These are phyloP conservation scores for Parastagonospora nodorum DNA, from an alignment of 2,329 filamentous ascomycete species.

Conservation along the genomic window DNA sequence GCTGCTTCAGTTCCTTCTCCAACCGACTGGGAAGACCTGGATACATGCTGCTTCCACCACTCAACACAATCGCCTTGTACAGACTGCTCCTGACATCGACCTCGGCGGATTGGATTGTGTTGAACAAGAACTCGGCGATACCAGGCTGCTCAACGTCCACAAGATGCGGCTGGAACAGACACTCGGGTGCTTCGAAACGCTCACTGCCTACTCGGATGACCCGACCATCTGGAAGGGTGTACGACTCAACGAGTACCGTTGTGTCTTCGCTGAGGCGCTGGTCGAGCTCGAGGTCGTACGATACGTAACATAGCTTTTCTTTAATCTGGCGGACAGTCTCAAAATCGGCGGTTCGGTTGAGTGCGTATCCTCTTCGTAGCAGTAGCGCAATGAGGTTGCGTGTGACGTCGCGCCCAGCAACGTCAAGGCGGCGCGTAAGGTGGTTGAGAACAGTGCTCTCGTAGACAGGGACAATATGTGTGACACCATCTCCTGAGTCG, in stretches of 20 bases:
- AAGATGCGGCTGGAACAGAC: constrained; percentile 96
- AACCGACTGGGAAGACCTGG: constrained; percentile 90
- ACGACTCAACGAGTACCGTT: constrained; percentile 94
- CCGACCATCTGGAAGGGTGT: constrained; percentile 93
- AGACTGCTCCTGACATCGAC: constrained; percentile 92
- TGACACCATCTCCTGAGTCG: constrained; percentile 97
- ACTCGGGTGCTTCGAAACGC: constrained; percentile 96
- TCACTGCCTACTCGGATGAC: constrained; percentile 96
- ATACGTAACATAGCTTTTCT: constrained; percentile 99
- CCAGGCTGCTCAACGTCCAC: constrained; percentile 97
- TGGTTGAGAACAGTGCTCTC: constrained; percentile 98
- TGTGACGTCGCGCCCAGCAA: constrained; percentile 96
- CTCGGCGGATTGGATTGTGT: constrained; percentile 95
- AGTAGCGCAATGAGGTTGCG: constrained; percentile 96
- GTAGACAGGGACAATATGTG: constrained; percentile 97
- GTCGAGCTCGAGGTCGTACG: constrained; percentile 95
- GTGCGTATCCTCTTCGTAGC: constrained; percentile 88
- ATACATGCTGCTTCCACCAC: constrained; percentile 98
- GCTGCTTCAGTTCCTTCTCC: constrained; percentile 98
- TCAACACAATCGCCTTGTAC: constrained; percentile 97
- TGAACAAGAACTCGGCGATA: constrained; percentile 96
- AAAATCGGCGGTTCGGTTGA: constrained; percentile 98
- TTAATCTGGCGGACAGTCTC: constrained; percentile 98
- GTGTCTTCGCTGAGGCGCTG: constrained; percentile 96
- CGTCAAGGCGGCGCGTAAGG: constrained; percentile 89